phyloP scores from a whole-genome alignment of 2,329 filamentous ascomycete genomes.

The Colletotrichum spinosum region DNA sequence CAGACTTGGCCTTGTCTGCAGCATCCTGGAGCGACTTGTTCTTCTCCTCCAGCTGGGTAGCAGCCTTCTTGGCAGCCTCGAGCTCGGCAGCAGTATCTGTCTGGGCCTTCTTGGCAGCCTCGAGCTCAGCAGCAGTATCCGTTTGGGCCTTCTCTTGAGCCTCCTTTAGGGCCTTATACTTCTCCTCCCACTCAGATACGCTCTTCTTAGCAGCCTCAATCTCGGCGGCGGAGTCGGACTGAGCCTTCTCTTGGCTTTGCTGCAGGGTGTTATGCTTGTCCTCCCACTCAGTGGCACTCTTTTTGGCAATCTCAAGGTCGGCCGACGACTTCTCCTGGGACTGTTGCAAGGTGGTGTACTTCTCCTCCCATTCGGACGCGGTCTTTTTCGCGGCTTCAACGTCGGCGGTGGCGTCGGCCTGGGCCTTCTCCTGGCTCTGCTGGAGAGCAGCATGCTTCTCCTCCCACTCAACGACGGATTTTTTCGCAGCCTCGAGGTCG shows the following conservation, averaged over 20 bases:
- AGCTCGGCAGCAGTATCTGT: constrained; percentile 47
- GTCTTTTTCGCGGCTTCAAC: constrained; percentile 38
- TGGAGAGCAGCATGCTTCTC: constrained; percentile 39
- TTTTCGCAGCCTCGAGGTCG: constrained; percentile 29
- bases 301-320: constrained; percentile 39
- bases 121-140: constrained; percentile 40
- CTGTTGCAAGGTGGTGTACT: constrained; percentile 41
- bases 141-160: constrained; percentile 42
- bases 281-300: constrained; percentile 40
- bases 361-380: constrained; percentile 43
- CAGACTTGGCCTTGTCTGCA: constrained; percentile 40
- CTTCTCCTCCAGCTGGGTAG: constrained; percentile 41
- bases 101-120: constrained; percentile 40
- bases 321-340: constrained; percentile 34
- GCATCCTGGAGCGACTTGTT: constrained; percentile 40
- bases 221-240: constrained; percentile 40
- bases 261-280: constrained; percentile 44
- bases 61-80: constrained; percentile 44
- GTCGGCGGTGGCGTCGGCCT: constrained; percentile 45
- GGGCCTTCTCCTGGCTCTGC: constrained; percentile 42
- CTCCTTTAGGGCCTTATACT: constrained; percentile 43
- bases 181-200: constrained; percentile 44
- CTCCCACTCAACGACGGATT: constrained; percentile 40
- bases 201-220: constrained; percentile 40
- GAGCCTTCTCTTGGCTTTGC: constrained; percentile 41